Evolutionary conservation across 345 rosid species (phyloP).

Genomic region (Anacardium occidentale): DNA sequence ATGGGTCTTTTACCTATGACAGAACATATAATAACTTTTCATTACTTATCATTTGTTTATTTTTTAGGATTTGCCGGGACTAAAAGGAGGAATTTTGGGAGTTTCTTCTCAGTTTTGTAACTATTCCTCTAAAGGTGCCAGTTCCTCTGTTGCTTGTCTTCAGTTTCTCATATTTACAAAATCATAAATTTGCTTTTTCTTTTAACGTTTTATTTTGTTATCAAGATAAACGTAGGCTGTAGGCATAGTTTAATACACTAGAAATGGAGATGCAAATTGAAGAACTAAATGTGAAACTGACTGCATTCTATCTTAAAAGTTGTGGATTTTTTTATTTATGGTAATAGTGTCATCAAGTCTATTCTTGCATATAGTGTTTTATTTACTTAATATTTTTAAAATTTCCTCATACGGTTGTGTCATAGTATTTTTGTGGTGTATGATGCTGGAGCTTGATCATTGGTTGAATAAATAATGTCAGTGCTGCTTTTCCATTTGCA

Average conservation of each 20-base stretch:
- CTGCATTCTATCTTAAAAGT: background rate
- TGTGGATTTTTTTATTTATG: background rate
- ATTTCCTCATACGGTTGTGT: background rate
- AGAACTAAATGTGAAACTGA: background rate
- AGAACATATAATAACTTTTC: background rate
- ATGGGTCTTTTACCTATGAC: background rate
- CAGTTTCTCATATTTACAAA: too few species aligned
- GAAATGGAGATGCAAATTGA: background rate
- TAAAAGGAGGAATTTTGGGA: constrained; percentile 40
- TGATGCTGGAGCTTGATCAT: background rate
- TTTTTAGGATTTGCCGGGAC: constrained; percentile 39
- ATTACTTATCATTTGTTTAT: background rate
- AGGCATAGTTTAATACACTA: background rate
- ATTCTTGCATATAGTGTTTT: background rate
- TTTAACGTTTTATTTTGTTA: too few species aligned
- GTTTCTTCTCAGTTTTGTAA: constrained; percentile 48
- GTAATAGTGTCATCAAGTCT: background rate
- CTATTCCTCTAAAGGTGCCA: constrained; percentile 66
- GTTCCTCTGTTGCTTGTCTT: background rate
- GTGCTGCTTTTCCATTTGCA: constrained; percentile 3
- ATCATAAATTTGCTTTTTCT: too few species aligned
- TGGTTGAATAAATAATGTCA: background rate
- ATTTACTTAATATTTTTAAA: background rate
- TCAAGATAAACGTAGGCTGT: background rate
- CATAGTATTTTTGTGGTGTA: background rate